Evolutionary conservation across 1,284 basidiomycete genomes (phyloP), one percentile per base, ranked within the genome.

Genomic region (Malassezia arunalokei): DNA sequence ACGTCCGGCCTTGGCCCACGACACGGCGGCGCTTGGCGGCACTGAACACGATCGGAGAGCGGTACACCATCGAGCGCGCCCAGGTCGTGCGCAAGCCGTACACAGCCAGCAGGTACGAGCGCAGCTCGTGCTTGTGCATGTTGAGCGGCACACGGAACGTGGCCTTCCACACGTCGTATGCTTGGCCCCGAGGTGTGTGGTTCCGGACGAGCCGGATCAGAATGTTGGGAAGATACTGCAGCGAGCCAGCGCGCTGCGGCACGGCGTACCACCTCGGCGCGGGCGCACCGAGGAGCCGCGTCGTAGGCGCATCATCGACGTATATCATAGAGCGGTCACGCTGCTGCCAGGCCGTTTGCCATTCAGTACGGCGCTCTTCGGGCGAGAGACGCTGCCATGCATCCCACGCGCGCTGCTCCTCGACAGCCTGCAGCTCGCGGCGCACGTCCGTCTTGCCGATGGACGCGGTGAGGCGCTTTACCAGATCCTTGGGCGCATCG

Each of bases 151-250:
- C 80, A 52, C 87, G 85, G 78, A 95, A 94, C 1, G 91, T 95
- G 6, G 90, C 90, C 73, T 89, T 85, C 77, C 84, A 90, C 1
- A 89, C 86, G 63, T 95, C 92, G 78, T 95, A 95, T 5, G 86
- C 78, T 65, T 86, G 76, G 0, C 85, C 86, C 1, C 77, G 75
- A 0, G 80, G 81, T 0, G 87, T 90, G 66, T 83, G 76, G 75
- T 95, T 95, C 37, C 86, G 82, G 41, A 92, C 82, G 49, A 95
- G 78, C 51, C 82, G 80, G 74, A 94, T 83, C 58, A 84, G 75
- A 64, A 86, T 79, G 74, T 94, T 94, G 41, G 90, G 91, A 40
- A 95, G 81, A 76, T 87, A 95, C 40, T 90, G 79, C 60, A 83
- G 81, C 66, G 85, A 81, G 43, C 87, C 90, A 0, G 60, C 66